Base-by-base conservation (phyloP, 1,139 yeast genomes). In the Debaryomycetaceae sp. region DNA sequence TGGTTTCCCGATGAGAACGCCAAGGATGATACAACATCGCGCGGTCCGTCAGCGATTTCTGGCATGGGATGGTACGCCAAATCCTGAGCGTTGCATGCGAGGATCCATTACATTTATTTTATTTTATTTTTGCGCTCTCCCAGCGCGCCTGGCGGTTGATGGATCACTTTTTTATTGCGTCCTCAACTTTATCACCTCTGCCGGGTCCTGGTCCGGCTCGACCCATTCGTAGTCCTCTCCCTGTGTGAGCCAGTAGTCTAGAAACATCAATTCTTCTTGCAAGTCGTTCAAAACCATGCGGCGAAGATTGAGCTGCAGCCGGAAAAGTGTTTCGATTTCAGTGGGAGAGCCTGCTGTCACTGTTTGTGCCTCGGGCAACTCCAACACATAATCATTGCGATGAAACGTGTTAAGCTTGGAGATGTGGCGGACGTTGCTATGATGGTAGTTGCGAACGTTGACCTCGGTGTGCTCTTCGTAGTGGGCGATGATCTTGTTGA, bases 151-250 rank as follows among this genome's bases (percentile, higher is more conserved):
- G 29, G 29, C 4, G 22, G 13, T 10, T 4, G 18, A 19, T 19
- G 21, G 21, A 19, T 19, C 10, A 19, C 21, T 19, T 19, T 19
- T 10, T 19, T 19, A 19, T 19, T 34, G 34, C 3, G 34, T 30
- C 28, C 31, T 36, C 9, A 45, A 32, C 30, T 38, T 38, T 9
- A 32, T 31, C 2, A 60, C 43, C 38, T 61, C 67, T 2, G 66
- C 70, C 1, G 73, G 73, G 38, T 66, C 73, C 41, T 66, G 73
- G 39, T 66, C 73, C 2, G 73, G 72, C 37, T 66, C 73, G 1
- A 58, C 66, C 73, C 73, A 66, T 28, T 49, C 58, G 34, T 60
- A 66, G 17, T 46, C 43, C 23, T 62, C 68, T 3, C 67, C 69
- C 13, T 55, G 55, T 19, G 48, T 53, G 20, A 48, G 32, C 65